Conservation (phyloP, 257 asterid genomes). For the Solanum sejunctum region DNA sequence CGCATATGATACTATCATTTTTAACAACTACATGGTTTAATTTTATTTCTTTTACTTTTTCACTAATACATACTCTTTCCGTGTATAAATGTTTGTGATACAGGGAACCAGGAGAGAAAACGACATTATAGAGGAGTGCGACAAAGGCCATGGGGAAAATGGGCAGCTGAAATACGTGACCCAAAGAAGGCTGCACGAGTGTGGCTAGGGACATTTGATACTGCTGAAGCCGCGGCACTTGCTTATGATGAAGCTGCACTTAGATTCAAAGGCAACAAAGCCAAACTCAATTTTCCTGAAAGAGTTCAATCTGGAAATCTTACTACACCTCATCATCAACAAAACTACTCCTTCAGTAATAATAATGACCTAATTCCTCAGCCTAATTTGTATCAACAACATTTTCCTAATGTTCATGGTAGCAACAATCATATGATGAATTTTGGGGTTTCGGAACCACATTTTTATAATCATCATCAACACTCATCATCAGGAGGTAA, state of each 20-base stretch:
- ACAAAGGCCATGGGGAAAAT: conserved; percentile 4
- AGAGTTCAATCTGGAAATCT: not conserved
- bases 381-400: not conserved
- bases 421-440: not conserved
- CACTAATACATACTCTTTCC: not conserved
- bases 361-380: not conserved
- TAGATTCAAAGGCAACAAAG: conserved; percentile 5
- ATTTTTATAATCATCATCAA: not conserved
- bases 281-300: conserved; percentile 2
- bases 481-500: not conserved
- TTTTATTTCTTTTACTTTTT: not conserved
- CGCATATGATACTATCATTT: not conserved
- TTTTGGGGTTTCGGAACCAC: not conserved
- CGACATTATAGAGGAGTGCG: conserved; percentile 2
- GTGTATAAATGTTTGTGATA: not conserved
- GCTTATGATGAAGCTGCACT: conserved; percentile 6
- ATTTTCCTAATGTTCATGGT: not conserved
- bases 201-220: conserved; percentile 1
- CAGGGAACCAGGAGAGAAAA: not conserved
- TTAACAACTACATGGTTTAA: not conserved
- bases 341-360: not conserved
- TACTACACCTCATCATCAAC: not conserved
- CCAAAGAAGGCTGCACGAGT: conserved; percentile 6
- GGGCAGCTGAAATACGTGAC: conserved; percentile 7
- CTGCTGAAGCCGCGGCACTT: not conserved